These are phyloP conservation scores for Peterozyma toletana DNA, from an alignment of 805 yeast species.

Conservation along the genomic window DNA sequence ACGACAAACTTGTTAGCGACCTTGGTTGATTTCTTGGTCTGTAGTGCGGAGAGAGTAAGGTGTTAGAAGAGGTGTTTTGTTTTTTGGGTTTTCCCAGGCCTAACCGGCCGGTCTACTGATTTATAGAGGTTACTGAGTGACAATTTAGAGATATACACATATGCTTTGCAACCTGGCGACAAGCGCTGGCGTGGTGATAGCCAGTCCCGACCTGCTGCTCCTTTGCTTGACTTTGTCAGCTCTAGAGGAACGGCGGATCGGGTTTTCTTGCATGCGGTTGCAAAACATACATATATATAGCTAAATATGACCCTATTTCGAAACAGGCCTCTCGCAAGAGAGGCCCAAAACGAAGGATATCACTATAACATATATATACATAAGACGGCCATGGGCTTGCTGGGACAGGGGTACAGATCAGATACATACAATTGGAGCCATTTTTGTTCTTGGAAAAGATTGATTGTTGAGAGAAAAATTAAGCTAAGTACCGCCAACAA, in stretches of 20 bases:
- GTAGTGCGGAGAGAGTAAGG: conserved; percentile 7
- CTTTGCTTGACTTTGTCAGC: too few species aligned
- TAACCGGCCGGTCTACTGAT: neutral
- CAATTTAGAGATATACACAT: neutral
- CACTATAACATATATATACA: conserved; percentile 10
- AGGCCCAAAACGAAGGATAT: conserved; percentile 4
- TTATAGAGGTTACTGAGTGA: neutral
- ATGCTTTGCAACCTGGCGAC: neutral
- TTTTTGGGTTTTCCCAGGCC: neutral
- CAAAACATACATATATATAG: neutral
- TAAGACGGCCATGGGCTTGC: neutral
- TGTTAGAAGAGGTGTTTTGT: conserved; percentile 32
- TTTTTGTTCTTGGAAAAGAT: conserved; percentile 25
- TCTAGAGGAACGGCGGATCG: too few species aligned
- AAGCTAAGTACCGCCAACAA: neutral
- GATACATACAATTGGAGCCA: conserved; percentile 90
- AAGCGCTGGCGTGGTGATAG: too few species aligned
- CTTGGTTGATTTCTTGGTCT: conserved; percentile 73
- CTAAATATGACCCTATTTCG: conserved; percentile 11
- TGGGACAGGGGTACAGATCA: neutral
- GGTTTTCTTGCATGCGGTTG: too few species aligned
- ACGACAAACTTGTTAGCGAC: conserved; percentile 86
- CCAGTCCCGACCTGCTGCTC: too few species aligned
- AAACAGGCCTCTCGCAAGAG: too few species aligned
- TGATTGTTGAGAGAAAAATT: neutral